These are phyloP conservation scores for Astragalus glycyphyllos DNA, from an alignment of 306 rosid species.

Conservation along the genomic window DNA sequence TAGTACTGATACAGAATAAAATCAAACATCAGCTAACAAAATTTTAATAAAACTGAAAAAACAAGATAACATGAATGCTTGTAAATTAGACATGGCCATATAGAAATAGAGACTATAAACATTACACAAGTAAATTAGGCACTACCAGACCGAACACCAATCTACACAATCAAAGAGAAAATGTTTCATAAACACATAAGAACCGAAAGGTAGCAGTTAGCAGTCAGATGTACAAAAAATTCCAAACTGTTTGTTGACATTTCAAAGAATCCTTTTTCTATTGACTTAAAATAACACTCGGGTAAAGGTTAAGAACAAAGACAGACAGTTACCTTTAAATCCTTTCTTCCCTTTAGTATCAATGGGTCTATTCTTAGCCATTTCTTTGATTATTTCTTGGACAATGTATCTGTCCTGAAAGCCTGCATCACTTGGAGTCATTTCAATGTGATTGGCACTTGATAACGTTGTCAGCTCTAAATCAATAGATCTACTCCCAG, in stretches of 20 bases:
- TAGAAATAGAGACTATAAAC: not conserved
- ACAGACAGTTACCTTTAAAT: conserved; percentile 64
- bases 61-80: not conserved
- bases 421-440: conserved; percentile 95
- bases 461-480: conserved; percentile 88
- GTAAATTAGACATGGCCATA: not conserved
- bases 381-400: conserved; percentile 94
- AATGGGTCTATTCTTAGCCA: conserved; percentile 87
- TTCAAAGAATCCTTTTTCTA: not conserved
- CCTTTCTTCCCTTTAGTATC: conserved; percentile 89
- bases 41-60: not conserved
- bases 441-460: conserved; percentile 84
- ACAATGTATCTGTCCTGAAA: conserved; percentile 92
- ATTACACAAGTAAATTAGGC: conserved; percentile 7
- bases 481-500: conserved; percentile 92
- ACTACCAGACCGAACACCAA: conserved; percentile 12
- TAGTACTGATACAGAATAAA: conserved; percentile 60
- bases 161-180: conserved; percentile 2
- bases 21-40: conserved; percentile 38
- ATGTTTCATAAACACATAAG: conserved; percentile 5
- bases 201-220: conserved; percentile 23
- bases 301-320: not conserved
- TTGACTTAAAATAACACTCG: conserved; percentile 7
- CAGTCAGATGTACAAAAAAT: not conserved
- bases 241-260: conserved; percentile 10